phyloP scores from a whole-genome alignment of 352 stramenopile species.

The Phytophthora capsici region DNA sequence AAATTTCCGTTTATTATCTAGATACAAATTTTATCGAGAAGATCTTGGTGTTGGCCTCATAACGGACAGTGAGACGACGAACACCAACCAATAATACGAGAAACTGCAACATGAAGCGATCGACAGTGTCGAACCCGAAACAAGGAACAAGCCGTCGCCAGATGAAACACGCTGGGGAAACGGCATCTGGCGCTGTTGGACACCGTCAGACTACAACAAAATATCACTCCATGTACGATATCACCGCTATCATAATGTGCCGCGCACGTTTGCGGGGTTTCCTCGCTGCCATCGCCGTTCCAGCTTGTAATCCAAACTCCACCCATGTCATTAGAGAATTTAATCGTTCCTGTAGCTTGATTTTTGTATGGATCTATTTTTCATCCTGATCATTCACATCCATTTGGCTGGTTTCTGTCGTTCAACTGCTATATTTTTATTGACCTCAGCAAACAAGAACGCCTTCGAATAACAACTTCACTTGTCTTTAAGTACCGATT shows the following conservation, averaged over 20 bases:
- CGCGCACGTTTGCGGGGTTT: neutral
- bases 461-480: too few species aligned
- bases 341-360: slow-evolving; percentile 6
- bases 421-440: neutral
- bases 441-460: neutral
- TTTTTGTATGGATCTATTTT: slow-evolving; percentile 15
- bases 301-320: too few species aligned
- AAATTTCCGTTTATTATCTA: too few species aligned
- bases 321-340: neutral
- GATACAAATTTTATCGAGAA: too few species aligned
- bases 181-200: slow-evolving; percentile 14
- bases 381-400: neutral
- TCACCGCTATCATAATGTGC: slow-evolving; percentile 12
- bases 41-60: neutral
- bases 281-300: neutral
- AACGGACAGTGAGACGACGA: neutral
- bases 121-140: too few species aligned
- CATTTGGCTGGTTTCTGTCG: too few species aligned
- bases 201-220: slow-evolving; percentile 2
- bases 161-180: slow-evolving; percentile 5
- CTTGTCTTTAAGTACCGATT: too few species aligned
- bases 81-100: too few species aligned
- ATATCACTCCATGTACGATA: slow-evolving; percentile 6
- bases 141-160: too few species aligned
- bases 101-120: too few species aligned